Conservation (phyloP, 1,139 yeast species). For the Sugiyamaella pinicola region DNA sequence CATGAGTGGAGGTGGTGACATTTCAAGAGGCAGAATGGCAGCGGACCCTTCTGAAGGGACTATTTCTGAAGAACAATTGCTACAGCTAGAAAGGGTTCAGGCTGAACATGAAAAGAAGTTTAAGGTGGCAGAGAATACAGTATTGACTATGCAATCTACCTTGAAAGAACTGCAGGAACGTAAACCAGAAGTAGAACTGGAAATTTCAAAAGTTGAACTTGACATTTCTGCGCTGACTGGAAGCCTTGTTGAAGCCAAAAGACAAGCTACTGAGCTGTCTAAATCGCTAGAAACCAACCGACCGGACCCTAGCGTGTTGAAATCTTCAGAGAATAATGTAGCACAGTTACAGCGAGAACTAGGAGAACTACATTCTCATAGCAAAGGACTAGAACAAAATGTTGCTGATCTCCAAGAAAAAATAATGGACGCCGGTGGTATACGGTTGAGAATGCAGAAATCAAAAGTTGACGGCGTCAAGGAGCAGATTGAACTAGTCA, state of each 20-base stretch:
- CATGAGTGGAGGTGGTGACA: slow-evolving; percentile 86
- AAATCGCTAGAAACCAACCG: slow-evolving; percentile 26
- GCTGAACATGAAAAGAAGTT: slow-evolving; percentile 58
- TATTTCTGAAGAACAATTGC: slow-evolving; percentile 60
- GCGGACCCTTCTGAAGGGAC: slow-evolving; percentile 44
- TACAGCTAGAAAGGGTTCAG: slow-evolving; percentile 59
- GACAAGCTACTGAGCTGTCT: slow-evolving; percentile 37
- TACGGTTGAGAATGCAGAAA: slow-evolving; percentile 74
- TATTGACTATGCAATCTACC: slow-evolving; percentile 60
- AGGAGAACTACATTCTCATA: slow-evolving; percentile 53
- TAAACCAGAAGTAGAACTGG: slow-evolving; percentile 69
- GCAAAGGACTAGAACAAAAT: slow-evolving; percentile 58
- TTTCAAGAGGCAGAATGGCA: slow-evolving; percentile 67
- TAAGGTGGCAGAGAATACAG: slow-evolving; percentile 55
- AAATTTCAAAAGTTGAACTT: slow-evolving; percentile 59
- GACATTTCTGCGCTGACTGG: slow-evolving; percentile 65
- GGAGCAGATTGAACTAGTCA: slow-evolving; percentile 65
- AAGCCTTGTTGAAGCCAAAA: slow-evolving; percentile 50
- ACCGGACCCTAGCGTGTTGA: slow-evolving; percentile 32
- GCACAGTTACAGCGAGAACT: slow-evolving; percentile 46
- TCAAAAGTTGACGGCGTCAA: slow-evolving; percentile 77
- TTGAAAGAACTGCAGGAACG: slow-evolving; percentile 61
- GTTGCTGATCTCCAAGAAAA: slow-evolving; percentile 68
- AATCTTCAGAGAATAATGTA: slow-evolving; percentile 48
- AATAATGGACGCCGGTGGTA: slow-evolving; percentile 92